Evolutionary conservation across 768 basidiomycete genomes (phyloP).

Genomic region (Collybia nuda): DNA sequence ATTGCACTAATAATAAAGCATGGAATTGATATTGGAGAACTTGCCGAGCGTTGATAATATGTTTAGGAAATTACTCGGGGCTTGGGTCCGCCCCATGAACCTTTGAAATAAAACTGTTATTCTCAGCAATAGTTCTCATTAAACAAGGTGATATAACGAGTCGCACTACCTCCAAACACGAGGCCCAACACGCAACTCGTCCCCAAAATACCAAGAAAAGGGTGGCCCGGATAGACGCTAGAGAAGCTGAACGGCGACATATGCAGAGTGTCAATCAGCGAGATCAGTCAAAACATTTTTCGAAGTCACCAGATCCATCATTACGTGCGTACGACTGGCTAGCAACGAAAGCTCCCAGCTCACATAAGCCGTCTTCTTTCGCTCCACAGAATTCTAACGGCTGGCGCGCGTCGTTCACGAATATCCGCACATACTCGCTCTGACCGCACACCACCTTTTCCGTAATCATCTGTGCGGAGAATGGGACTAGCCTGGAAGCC

Average conservation of each 20-base stretch:
- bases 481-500: conserved; percentile 65
- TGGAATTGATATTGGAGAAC: too few relatives aligned
- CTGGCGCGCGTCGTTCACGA: conserved; percentile 76
- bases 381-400: conserved; percentile 61
- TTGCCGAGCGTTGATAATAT: too few relatives aligned
- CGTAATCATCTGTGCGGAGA: conserved; percentile 70
- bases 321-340: conserved; percentile 70
- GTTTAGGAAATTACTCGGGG: too few relatives aligned
- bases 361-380: conserved; percentile 56
- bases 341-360: conserved; percentile 61
- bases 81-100: too few relatives aligned
- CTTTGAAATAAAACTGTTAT: too few relatives aligned
- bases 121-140: not conserved
- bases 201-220: too few relatives aligned
- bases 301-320: conserved; percentile 72
- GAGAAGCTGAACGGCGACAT: too few relatives aligned
- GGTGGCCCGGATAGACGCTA: too few relatives aligned
- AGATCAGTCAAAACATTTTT: conserved; percentile 48
- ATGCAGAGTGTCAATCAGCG: too few relatives aligned
- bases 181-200: too few relatives aligned
- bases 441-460: conserved; percentile 62
- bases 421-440: conserved; percentile 62
- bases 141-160: not conserved
- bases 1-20: not conserved
- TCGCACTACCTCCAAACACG: too few relatives aligned